Base-by-base conservation (phyloP, 169 alveolate species). In the Cyclospora cayetanensis region DNA sequence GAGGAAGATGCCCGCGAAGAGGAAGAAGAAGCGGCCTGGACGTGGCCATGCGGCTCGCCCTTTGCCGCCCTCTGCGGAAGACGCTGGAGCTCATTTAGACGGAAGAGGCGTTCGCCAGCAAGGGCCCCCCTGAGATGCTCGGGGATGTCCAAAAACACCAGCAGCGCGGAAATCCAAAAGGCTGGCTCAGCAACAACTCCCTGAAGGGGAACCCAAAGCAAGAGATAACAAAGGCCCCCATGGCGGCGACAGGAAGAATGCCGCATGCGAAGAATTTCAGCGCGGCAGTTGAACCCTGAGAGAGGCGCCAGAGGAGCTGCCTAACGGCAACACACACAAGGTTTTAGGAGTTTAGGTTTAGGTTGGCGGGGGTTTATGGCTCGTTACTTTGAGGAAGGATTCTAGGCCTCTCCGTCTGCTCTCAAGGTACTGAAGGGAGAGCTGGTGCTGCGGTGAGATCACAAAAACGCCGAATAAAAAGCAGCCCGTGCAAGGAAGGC, bases 381-480 rank as follows among this genome's bases (percentile, higher is more conserved):
- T 1, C 72, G 11, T n/a, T 12, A 60, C 72, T 34, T 5, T 12
- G 37, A 60, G 0, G 25, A 20, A 60, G 25, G 72, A 60, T 34
- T 60, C 72, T n/a, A 60, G 72, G 72, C 72, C 72, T 60, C 72
- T 18, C 2, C 72, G n/a, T 25, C 72, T 18, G 35, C 72, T 18
- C 72, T 60, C 72, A 15, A 60, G 31, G 25, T 20, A 60, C 29
- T 60, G 72, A 12, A 60, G 72, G 31, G 72, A 60, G 20, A 60
- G 72, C 72, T 60, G 72, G 35, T 60, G 72, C 72, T 60, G 72
- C 72, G n/a, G n/a, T n/a, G n/a, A n/a, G n/a, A n/a, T n/a, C n/a
- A n/a, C n/a, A n/a, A n/a, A n/a, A n/a, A n/a, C n/a, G n/a, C n/a
- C n/a, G n/a, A n/a, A n/a, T n/a, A n/a, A n/a, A n/a, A n/a, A n/a